These are phyloP conservation scores for Ambrosia hybrid DNA, from an alignment of 140 eudicot species.

Conservation along the genomic window DNA sequence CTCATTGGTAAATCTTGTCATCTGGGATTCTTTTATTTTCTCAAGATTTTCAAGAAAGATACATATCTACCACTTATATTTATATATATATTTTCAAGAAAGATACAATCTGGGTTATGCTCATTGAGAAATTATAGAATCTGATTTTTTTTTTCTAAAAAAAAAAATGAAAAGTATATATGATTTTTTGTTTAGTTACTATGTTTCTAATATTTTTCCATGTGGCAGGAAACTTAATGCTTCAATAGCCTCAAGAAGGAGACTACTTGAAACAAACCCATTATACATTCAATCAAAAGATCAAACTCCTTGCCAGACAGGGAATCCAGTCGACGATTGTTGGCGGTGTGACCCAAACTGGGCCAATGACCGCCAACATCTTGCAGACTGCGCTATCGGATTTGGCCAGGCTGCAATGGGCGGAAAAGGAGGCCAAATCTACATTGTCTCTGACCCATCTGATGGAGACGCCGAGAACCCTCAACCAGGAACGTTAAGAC, in stretches of 20 bases:
- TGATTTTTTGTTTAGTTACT: not conserved
- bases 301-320: slow-evolving; percentile 59
- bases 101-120: slow-evolving; percentile 25
- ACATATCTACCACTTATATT: not conserved
- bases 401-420: slow-evolving; percentile 78
- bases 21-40: not conserved
- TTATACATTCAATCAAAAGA: slow-evolving; percentile 24
- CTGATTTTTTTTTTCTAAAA: slow-evolving; percentile 25
- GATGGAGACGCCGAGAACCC: slow-evolving; percentile 65
- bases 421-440: slow-evolving; percentile 75
- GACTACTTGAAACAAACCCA: slow-evolving; percentile 31
- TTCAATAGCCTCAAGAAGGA: slow-evolving; percentile 54
- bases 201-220: slow-evolving; percentile 6
- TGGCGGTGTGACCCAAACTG: slow-evolving; percentile 87
- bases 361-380: slow-evolving; percentile 68
- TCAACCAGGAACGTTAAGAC: slow-evolving; percentile 68
- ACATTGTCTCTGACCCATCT: slow-evolving; percentile 58
- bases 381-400: slow-evolving; percentile 82
- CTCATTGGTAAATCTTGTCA: not conserved
- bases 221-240: slow-evolving; percentile 52
- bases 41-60: not conserved
- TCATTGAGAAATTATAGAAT: slow-evolving; percentile 12
- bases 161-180: not conserved
- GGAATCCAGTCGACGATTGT: slow-evolving; percentile 87
- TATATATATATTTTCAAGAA: not conserved